A percentile compares a stretch with the other conserved stretches of the same genome.
Evolutionary conservation across 169 alveolate genomes (phyloP).

Genomic region (Eimeria sp.): DNA sequence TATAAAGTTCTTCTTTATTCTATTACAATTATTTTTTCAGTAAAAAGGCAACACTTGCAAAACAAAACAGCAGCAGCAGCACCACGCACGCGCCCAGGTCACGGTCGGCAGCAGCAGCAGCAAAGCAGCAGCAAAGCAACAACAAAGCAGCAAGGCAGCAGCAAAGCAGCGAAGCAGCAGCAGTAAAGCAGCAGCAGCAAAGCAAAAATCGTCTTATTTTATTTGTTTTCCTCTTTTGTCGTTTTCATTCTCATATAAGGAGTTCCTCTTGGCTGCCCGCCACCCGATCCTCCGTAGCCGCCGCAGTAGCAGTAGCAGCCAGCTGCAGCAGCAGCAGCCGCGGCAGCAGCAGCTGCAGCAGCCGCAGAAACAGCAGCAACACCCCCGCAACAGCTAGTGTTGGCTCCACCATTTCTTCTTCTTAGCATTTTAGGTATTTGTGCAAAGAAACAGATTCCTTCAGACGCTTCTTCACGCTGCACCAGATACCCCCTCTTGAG

Average conservation of each 20-base stretch:
- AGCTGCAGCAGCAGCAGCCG: too few species aligned
- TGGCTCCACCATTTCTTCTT: too few species aligned
- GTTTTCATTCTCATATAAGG: background rate
- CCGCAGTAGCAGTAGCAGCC: background rate
- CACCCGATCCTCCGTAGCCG: background rate
- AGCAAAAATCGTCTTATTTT: background rate
- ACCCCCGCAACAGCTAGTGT: background rate
- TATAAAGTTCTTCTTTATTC: too few species aligned
- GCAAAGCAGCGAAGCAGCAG: background rate
- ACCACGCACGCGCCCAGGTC: background rate
- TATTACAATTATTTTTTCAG: background rate
- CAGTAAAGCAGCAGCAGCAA: background rate
- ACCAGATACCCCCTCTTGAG: background rate
- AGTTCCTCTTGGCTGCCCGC: background rate
- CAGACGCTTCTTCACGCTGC: background rate
- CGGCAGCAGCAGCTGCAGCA: background rate
- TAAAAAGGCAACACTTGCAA: background rate
- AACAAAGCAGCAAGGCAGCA: background rate
- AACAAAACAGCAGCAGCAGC: background rate
- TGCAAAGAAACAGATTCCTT: too few species aligned
- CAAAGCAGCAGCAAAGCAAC: constrained; percentile 1
- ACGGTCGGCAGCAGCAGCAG: constrained; percentile 45
- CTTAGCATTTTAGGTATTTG: too few species aligned
- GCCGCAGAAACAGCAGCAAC: background rate
- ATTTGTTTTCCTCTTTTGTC: background rate